Evolutionary conservation across 2,329 filamentous ascomycete genomes (phyloP).

Genomic region (Pezizomycotina sp.): DNA sequence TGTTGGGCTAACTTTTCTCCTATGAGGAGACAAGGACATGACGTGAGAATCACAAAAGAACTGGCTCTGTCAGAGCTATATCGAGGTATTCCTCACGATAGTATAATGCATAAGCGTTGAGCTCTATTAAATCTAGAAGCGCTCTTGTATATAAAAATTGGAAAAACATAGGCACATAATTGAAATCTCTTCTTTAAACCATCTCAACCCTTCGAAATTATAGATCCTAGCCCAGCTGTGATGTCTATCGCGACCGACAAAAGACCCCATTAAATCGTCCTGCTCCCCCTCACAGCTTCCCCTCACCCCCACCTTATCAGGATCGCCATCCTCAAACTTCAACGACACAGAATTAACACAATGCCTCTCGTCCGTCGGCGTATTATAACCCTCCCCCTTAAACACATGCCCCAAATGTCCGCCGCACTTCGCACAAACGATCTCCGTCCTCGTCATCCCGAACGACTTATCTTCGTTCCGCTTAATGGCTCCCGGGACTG

Average conservation of each 20-base stretch:
- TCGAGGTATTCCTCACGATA: too few relatives aligned
- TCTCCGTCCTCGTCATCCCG: conserved; percentile 80
- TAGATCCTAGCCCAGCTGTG: too few relatives aligned
- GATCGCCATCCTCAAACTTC: conserved; percentile 45
- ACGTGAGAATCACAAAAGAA: too few relatives aligned
- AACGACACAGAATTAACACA: conserved; percentile 90
- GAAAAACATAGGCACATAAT: too few relatives aligned
- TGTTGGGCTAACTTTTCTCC: too few relatives aligned
- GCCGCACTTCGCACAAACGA: conserved; percentile 85
- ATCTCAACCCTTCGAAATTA: too few relatives aligned
- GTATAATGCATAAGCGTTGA: too few relatives aligned
- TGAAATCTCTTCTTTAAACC: too few relatives aligned
- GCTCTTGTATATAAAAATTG: too few relatives aligned
- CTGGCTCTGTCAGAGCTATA: too few relatives aligned
- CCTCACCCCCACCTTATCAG: conserved; percentile 24
- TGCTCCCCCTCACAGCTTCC: conserved; percentile 24
- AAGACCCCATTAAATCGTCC: neutral
- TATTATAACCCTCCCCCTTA: conserved; percentile 68
- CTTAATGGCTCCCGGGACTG: conserved; percentile 74
- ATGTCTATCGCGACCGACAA: neutral
- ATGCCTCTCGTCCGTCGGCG: conserved; percentile 87
- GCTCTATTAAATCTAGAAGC: too few relatives aligned
- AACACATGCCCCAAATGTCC: conserved; percentile 85
- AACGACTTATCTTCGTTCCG: conserved; percentile 59
- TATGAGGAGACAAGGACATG: too few relatives aligned